A percentile compares a stretch with the other conserved stretches of the same genome.
Conservation (phyloP, 345 rosid genomes). For the Mangifera indica region DNA sequence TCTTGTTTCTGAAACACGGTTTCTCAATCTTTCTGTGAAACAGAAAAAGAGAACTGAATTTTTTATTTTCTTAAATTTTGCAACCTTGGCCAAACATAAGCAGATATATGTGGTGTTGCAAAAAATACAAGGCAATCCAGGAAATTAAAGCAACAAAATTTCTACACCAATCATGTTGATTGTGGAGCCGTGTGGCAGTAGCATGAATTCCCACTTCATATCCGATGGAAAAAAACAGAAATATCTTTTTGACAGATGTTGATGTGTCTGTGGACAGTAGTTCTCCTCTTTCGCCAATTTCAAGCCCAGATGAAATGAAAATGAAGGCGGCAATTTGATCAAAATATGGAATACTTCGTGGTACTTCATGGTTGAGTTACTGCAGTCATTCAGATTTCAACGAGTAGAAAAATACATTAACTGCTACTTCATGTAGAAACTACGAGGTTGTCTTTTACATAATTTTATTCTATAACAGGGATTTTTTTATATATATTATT, state of each 20-base stretch:
- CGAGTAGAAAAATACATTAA: too few relatives aligned
- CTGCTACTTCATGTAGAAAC: too few relatives aligned
- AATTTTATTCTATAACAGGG: too few relatives aligned
- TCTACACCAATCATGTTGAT: slow-evolving; percentile 30
- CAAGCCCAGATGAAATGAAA: neutral
- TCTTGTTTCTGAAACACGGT: neutral
- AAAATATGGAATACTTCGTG: too few relatives aligned
- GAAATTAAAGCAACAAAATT: neutral
- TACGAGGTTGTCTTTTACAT: too few relatives aligned
- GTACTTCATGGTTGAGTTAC: too few relatives aligned
- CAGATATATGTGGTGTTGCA: neutral
- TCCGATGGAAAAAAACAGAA: neutral
- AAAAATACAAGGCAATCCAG: slow-evolving; percentile 25
- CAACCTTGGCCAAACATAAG: too few relatives aligned
- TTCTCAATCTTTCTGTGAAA: neutral
- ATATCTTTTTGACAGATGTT: neutral
- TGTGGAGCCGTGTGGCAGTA: slow-evolving; percentile 42
- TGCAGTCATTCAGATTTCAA: too few relatives aligned
- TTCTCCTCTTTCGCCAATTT: neutral
- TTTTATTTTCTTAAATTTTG: too few relatives aligned
- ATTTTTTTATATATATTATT: too few relatives aligned
- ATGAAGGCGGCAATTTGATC: too few relatives aligned
- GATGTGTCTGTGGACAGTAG: slow-evolving; percentile 17
- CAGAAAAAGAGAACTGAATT: neutral
- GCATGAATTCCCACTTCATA: slow-evolving; percentile 22